Base-by-base conservation (phyloP, 2,329 filamentous ascomycete species). In the Sporothrix luriei region DNA sequence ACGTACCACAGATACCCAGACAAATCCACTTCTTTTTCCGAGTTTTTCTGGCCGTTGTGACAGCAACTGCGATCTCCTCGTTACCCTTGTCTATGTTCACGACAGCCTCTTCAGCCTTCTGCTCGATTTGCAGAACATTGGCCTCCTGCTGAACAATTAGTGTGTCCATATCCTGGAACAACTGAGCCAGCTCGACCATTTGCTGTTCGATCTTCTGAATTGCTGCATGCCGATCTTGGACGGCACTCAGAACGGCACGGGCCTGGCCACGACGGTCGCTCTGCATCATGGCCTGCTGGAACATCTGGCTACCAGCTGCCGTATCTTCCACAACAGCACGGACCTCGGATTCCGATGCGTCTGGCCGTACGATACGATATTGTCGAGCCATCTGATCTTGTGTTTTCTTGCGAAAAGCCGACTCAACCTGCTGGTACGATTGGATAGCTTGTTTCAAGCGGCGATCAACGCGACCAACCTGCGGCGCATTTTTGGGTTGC, bases 21-120 rank as follows among this genome's bases (percentile, higher is more conserved):
- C 93, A 97, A 78, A 91, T 94, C 94, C 93, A 97, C 91, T 97
- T 97, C 93, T 96, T 97, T 83, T 89, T 92, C 75, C 92, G 87
- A 66, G 91, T 92, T 75, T 88, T 87, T 78, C 90, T 85, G 10
- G 94, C 94, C 74, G 92, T 97, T 72, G 86, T 84, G 72, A 97
- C 91, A 14, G 94, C 94, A n/a, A 86, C 87, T 51, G 85, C 88
- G 71, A 98, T 91, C 79, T 97, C 88, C 73, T 88, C 86, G 77
- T 95, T 97, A 73, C 90, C 94, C 78, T 95, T 91, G 76, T 90
- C 88, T 62, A 97, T 87, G 79, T 98, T 92, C 70, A 91, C 88
- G 64, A 91, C 88, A 51, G 95, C 91, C 77, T 97, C 91, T 80
- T 96, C 91, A 49, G 88, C 92, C 81, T 94, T 93, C 76, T 90